Conservation (phyloP, 352 stramenopile species). For the Saprolegnia parasitica region DNA sequence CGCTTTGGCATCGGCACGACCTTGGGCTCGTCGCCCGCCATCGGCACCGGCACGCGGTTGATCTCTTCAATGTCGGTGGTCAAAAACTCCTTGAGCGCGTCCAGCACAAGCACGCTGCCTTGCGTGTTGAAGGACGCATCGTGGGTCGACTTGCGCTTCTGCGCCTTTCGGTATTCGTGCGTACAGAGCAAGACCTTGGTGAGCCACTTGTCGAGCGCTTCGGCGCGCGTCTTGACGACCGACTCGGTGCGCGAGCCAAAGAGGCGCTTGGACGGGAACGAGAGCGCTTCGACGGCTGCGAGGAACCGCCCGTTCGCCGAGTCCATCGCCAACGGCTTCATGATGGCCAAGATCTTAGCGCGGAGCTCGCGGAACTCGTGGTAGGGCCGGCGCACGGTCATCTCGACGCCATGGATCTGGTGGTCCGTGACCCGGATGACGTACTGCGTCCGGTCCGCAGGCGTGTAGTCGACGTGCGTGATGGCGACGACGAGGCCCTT, state of each 20-base stretch:
- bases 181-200: constrained; percentile 15
- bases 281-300: constrained; percentile 4
- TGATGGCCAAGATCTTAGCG: constrained; percentile 7
- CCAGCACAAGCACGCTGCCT: constrained; percentile 22
- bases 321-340: constrained; percentile 5
- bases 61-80: constrained; percentile 24
- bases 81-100: constrained; percentile 16
- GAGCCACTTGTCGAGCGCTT: constrained; percentile 27
- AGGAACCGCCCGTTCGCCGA: not conserved
- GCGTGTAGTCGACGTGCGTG: constrained; percentile 23
- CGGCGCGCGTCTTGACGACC: constrained; percentile 18
- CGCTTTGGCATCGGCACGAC: constrained; percentile 6
- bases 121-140: constrained; percentile 14
- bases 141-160: constrained; percentile 6
- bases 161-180: constrained; percentile 24
- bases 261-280: constrained; percentile 23
- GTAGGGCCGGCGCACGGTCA: constrained; percentile 23
- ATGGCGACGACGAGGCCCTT: constrained; percentile 23
- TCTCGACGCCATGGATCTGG: constrained; percentile 5
- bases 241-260: constrained; percentile 25
- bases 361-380: constrained; percentile 21
- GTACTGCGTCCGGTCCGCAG: constrained; percentile 20
- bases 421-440: constrained; percentile 24
- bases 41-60: constrained; percentile 13
- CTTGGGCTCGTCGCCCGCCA: constrained; percentile 10